Percentiles rank a stretch among this genome's conserved stretches.
Evolutionary conservation across 306 rosid species (phyloP).

Genomic region (Citrullus mucosospermus): DNA sequence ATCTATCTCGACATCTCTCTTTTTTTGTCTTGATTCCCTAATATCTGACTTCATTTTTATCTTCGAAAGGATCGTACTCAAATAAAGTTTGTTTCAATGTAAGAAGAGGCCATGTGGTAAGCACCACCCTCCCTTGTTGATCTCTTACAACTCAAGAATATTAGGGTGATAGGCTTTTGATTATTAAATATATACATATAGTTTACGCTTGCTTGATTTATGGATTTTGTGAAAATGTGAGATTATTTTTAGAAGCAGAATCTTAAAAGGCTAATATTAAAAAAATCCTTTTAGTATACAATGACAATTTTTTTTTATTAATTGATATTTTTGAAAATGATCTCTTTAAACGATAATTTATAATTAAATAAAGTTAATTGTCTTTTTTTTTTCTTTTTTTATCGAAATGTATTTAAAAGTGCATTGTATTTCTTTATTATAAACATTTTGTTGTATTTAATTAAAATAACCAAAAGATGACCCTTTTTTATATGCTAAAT

Average conservation of each 20-base stretch:
- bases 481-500: not conserved
- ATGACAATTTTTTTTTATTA: not conserved
- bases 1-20: too few species aligned
- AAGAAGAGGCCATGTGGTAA: too few species aligned
- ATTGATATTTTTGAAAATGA: not conserved
- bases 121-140: too few species aligned
- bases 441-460: too few species aligned
- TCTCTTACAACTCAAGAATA: too few species aligned
- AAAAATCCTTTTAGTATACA: not conserved
- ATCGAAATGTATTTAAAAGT: not conserved
- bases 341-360: not conserved
- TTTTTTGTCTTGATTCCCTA: too few species aligned
- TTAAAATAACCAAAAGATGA: too few species aligned
- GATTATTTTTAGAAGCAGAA: not conserved
- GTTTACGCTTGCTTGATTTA: not conserved
- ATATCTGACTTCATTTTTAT: too few species aligned
- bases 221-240: not conserved
- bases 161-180: too few species aligned
- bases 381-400: not conserved
- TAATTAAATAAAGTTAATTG: not conserved
- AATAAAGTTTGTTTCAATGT: too few species aligned
- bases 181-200: not conserved
- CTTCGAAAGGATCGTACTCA: too few species aligned
- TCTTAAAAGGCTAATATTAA: not conserved
- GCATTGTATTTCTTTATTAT: not conserved